Base-by-base conservation (phyloP, 768 basidiomycete species). In the Psilocybe tampanensis region DNA sequence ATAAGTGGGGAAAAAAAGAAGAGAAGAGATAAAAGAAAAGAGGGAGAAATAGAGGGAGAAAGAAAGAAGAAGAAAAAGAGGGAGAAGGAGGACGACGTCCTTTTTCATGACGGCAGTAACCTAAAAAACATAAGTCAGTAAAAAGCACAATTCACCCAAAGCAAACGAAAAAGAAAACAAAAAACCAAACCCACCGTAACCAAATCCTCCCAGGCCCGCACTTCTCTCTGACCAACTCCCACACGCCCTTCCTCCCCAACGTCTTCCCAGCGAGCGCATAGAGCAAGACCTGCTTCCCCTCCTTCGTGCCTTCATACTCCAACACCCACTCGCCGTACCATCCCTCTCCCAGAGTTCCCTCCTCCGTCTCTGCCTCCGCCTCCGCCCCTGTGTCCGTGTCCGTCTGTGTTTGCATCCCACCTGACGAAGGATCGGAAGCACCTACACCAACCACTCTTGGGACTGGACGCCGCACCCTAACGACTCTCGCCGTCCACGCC, bases 241-340 rank as follows among this genome's bases (percentile, higher is more conserved):
- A 79, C 51, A 72, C 69, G n/a, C n/a, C n/a, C 48, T 69, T 56
- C 18, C 56, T 59, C 0, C 71, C 73, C 47, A 69, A 51, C 45
- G 58, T 59, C 34, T 64, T 60, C 0, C 81, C 80, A 2, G 70
- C 65, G 12, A 88, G 70, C 63, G 84, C 85, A 58, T 85, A 78
- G n/a, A 87, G 57, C 41, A 90, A 68, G 2, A 74, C 66, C 66
- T 82, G 76, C 44, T 80, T 75, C 5, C 86, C 88, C 66, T 90
- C 89, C 29, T 71, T 75, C 17, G 90, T 92, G 1, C 90, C 91
- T 52, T 90, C 88, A 1, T 83, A 86, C 69, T 92, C 88, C n/a
- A 92, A 74, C 13, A 90, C 74, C 90, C 91, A 92, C 60, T 92
- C 88, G 8, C 87, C 87, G 29, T 79, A 74, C 86, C 91, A 89